Base-by-base conservation (phyloP, 805 yeast species). In the Saturnispora dispora region DNA sequence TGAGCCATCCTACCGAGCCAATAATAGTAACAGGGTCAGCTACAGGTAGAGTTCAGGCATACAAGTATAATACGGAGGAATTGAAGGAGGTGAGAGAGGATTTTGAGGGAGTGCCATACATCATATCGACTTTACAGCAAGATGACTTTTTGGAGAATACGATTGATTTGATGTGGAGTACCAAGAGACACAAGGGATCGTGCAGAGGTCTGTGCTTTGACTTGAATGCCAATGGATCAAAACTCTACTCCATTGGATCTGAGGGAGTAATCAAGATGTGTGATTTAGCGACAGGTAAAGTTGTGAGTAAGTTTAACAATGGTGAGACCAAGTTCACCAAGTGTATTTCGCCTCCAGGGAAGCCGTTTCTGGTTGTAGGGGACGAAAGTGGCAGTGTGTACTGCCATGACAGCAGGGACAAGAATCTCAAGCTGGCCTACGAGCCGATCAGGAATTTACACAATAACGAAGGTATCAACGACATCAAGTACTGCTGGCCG, bases 171-270 rank as follows among this genome's bases (percentile, higher is more conserved):
- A 51, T 66, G 1, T 91, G 99, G 99, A 78, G 83, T 51, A 90
- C 97, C 0, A 86, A 79, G 60, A 77, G 98, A 63, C 98, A 91
- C 63, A 89, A 88, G 64, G 90, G 88, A 1, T 83, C 95, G 56
- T 88, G 95, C 54, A 71, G 99, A 42, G 78, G 85, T 4, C 69
- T 87, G 2, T 70, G 78, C 7, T 82, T 88, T 64, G 86, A 82
- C 53, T 78, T 81, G 36, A 47, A 53, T 20, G 52, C 56, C 4
- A 71, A 76, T 1, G 88, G 88, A 2, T 74, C 75, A 30, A 65
- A 66, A 51, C 49, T 89, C 0, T 86, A 72, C 60, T 75, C 95
- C 0, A 79, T 82, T 18, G 98, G 98, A 0, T 76, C 85, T 0
- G 99, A 91, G 55, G 78, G 79, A 45, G 78, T 86, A 5, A 70